Evolutionary conservation across 2,329 filamentous ascomycete genomes (phyloP), one percentile per base, ranked within the genome.

Genomic region (Trichothecium sympodiale): DNA sequence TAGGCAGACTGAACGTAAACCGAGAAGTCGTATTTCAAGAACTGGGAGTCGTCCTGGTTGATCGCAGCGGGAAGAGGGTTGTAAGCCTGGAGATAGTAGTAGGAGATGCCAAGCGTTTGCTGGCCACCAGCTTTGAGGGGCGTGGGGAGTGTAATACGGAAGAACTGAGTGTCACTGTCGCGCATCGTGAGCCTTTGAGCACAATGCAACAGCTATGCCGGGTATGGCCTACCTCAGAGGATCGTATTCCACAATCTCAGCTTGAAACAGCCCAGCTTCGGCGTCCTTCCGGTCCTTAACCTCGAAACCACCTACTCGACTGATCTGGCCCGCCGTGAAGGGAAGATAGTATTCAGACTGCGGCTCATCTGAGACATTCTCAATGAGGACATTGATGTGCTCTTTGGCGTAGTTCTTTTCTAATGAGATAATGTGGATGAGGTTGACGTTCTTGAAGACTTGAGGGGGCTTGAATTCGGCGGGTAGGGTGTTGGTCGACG

Each of bases 371-470:
- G 81, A 84, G 46, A 83, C 69, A 58, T 98, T 98, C 66, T 95
- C 83, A 43, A 98, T 77, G 35, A 94, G 70, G n/a, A 94, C 80
- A 62, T 96, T 95, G 69, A 95, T 77, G 12, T 80, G 82, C 61
- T 96, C 89, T 54, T 87, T 80, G 37, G 80, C 78, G 52, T 91
- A 96, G 47, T 78, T 83, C 69, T 95, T 96, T 62, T 96, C 89
- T 39, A 95, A 63, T 46, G 94, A 94, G 53, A 93, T 80, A 44
- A 83, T 80, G 51, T 91, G 83, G 35, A 96, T 82, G 20, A 96
- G 62, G 57, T 98, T 96, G 60, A 72, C 73, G 61, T 98, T 95
- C 65, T 88, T 86, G 67, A 94, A 98, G 46, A 88, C 83, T 56
- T 86, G 83, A 12, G 88, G 82, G 36, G 89, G 87, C 59, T 75